phyloP scores from a whole-genome alignment of 2,329 filamentous ascomycete genomes.

The Colletotrichum filicis region DNA sequence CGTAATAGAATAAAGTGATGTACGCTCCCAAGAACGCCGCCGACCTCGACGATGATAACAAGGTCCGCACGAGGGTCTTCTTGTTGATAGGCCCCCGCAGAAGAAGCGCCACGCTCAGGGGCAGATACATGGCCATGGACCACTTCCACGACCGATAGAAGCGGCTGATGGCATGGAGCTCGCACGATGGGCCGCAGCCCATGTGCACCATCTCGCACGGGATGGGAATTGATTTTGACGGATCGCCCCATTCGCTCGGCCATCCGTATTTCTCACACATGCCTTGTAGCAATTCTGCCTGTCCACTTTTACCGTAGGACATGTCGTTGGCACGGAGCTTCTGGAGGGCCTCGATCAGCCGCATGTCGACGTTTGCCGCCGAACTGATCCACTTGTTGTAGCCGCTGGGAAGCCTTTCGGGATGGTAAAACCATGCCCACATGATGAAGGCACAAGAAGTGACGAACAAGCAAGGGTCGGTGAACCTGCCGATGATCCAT shows the following conservation, averaged over 20 bases:
- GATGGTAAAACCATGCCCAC: slow-evolving; percentile 89
- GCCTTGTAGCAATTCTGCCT: slow-evolving; percentile 72
- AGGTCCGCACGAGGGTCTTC: slow-evolving; percentile 57
- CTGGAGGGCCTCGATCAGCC: slow-evolving; percentile 79
- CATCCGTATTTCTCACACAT: slow-evolving; percentile 79
- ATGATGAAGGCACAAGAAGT: slow-evolving; percentile 80
- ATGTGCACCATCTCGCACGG: slow-evolving; percentile 89
- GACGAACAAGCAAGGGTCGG: slow-evolving; percentile 79
- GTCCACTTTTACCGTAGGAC: slow-evolving; percentile 78
- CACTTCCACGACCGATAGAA: slow-evolving; percentile 78
- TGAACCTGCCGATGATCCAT: slow-evolving; percentile 52
- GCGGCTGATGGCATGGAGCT: slow-evolving; percentile 76
- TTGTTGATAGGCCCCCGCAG: slow-evolving; percentile 58
- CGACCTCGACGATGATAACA: slow-evolving; percentile 73
- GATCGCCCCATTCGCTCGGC: slow-evolving; percentile 79
- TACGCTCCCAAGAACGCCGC: slow-evolving; percentile 83
- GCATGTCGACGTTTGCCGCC: slow-evolving; percentile 78
- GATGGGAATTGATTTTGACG: slow-evolving; percentile 74
- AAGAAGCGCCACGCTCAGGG: slow-evolving; percentile 76
- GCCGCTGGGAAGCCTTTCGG: slow-evolving; percentile 74
- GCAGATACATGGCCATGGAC: slow-evolving; percentile 81
- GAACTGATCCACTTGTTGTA: slow-evolving; percentile 87
- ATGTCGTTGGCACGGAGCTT: slow-evolving; percentile 72
- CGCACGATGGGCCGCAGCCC: slow-evolving; percentile 78
- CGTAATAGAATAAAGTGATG: slow-evolving; percentile 85